Conservation (phyloP, 2,329 filamentous ascomycete species). For the Rhytidhysteron rufulum region DNA sequence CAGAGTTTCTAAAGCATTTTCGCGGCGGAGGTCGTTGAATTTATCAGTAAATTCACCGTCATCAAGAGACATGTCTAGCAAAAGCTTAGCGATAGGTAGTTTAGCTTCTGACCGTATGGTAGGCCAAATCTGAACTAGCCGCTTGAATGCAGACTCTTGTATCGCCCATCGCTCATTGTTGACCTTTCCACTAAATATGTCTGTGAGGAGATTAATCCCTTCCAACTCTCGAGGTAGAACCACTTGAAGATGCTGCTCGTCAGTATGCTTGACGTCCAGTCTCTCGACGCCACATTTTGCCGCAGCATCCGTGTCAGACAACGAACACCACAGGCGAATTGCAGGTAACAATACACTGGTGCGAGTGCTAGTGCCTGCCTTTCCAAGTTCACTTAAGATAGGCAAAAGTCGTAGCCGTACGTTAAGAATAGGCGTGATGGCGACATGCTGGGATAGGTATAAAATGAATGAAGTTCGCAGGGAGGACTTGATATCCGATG, state of each 20-base stretch:
- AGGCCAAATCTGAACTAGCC: conserved; percentile 69
- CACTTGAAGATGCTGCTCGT: conserved; percentile 51
- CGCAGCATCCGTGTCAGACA: conserved; percentile 51
- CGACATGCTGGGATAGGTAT: conserved; percentile 70
- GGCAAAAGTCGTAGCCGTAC: conserved; percentile 71
- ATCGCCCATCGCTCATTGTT: conserved; percentile 52
- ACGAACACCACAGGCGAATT: conserved; percentile 63
- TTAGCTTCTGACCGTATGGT: conserved; percentile 63
- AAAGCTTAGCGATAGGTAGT: conserved; percentile 56
- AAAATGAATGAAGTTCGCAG: conserved; percentile 62
- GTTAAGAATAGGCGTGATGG: conserved; percentile 62
- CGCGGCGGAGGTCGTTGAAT: conserved; percentile 37
- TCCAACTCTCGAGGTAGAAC: conserved; percentile 56
- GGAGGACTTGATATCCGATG: conserved; percentile 57
- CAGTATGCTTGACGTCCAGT: conserved; percentile 46
- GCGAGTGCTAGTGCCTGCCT: conserved; percentile 68
- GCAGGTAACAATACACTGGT: conserved; percentile 73
- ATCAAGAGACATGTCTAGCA: conserved; percentile 60
- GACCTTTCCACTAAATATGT: conserved; percentile 45
- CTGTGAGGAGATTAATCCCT: conserved; percentile 52
- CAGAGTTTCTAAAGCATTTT: conserved; percentile 67
- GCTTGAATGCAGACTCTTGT: conserved; percentile 61
- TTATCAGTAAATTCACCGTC: conserved; percentile 23
- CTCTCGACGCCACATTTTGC: conserved; percentile 49
- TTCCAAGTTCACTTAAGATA: conserved; percentile 67